Conservation (phyloP, 768 basidiomycete species). For the Tricholoma terreum region DNA sequence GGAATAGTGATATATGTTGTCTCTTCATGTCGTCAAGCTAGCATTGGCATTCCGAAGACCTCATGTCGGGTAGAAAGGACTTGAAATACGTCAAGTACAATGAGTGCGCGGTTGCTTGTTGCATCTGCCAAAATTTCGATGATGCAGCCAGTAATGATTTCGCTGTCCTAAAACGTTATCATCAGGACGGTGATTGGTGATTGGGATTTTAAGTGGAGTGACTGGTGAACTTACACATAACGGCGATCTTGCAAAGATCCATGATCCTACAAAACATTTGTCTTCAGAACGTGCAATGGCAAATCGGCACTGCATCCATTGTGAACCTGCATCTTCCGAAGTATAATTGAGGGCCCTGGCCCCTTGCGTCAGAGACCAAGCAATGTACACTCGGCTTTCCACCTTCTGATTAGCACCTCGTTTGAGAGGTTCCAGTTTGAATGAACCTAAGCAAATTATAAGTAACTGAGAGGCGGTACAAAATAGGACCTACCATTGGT, state of each 20-base stretch:
- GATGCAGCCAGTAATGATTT: slow-evolving; percentile 14
- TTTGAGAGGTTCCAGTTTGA: slow-evolving; percentile 9
- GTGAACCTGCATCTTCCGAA: neutral
- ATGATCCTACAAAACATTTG: slow-evolving; percentile 17
- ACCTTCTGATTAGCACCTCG: slow-evolving; percentile 1
- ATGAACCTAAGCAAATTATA: neutral
- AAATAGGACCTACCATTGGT: slow-evolving; percentile 7
- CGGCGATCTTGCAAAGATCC: slow-evolving; percentile 23
- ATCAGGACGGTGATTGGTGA: neutral
- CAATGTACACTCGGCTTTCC: neutral
- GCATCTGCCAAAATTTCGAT: slow-evolving; percentile 17
- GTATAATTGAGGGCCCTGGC: slow-evolving; percentile 13
- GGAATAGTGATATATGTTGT: slow-evolving; percentile 9
- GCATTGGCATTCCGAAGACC: slow-evolving; percentile 22
- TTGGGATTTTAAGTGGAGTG: too few relatives aligned
- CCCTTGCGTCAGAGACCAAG: slow-evolving; percentile 12
- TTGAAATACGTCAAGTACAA: slow-evolving; percentile 17
- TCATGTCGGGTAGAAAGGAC: slow-evolving; percentile 12
- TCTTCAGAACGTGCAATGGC: slow-evolving; percentile 18
- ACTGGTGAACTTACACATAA: slow-evolving; percentile 11
- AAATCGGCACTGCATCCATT: slow-evolving; percentile 15
- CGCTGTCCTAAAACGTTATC: slow-evolving; percentile 1
- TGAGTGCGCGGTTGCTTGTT: neutral
- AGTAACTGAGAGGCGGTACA: neutral
- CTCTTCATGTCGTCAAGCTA: slow-evolving; percentile 11